Base-by-base conservation (phyloP, 2,329 filamentous ascomycete species). In the Chaetoscypha palmicola region DNA sequence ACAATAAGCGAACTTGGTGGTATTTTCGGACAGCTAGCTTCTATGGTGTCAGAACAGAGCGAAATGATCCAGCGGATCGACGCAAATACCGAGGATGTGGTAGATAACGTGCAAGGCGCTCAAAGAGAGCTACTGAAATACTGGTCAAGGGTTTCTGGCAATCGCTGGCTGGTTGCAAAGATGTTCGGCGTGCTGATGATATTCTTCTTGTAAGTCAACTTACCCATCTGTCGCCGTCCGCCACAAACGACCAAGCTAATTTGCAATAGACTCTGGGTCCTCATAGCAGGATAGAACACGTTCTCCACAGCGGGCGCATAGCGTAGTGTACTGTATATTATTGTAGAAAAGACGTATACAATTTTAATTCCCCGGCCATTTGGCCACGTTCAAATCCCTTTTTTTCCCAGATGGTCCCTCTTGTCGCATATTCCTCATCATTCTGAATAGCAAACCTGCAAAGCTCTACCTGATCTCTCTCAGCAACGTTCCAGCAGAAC, bases 51-150 rank as follows among this genome's bases (percentile, higher is more conserved):
- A 43, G 91, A 98, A 64, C 92, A 98, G 68, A 88, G 86, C 49
- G 92, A 96, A 66, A 94, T 95, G 84, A 94, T 98, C 53, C 88
- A 97, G 66, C 76, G 91, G 38, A 96, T 96, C 60, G 91, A 97
- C 59, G 91, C 91, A 53, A 96, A 97, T 65, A 96, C 91, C 1
- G 92, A 98, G 61, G 90, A 96, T 57, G 88, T 98, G 4, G 91
- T 98, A 43, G 91, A 97, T 60, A 98, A 98, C 58, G 91, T 98
- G n/a, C 80, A 95, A 60, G 92, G 92, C 14, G 92, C 92, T 4
- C 92, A 98, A 63, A 76, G 90, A 51, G 91, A 98, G 66, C 64
- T 98, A 60, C 79, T 98, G 68, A 96, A 96, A 65, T 98, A 97
- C 67, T 98, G 92, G 91, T 84, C 80, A 21, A 77, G 90, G 31